A percentile compares a stretch with the other conserved stretches of the same genome.
These are phyloP conservation scores for Termitomyces bulborhizus DNA, from an alignment of 768 basidiomycete species.

Conservation along the genomic window DNA sequence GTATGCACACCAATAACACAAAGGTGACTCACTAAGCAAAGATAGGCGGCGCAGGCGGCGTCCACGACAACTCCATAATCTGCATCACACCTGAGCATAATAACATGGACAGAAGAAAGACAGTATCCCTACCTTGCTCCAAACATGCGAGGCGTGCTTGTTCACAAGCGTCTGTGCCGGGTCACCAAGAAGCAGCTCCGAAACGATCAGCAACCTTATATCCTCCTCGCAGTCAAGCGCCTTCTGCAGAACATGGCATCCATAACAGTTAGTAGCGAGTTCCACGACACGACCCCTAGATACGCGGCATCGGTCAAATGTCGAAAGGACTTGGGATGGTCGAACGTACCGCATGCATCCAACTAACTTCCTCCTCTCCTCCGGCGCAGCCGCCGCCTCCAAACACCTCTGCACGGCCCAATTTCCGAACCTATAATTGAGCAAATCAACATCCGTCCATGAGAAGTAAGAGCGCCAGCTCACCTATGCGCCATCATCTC, in stretches of 20 bases:
- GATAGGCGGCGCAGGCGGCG: conserved; percentile 80
- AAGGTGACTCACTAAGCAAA: conserved; percentile 64
- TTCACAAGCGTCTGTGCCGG: conserved; percentile 84
- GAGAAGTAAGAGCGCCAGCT: conserved; percentile 2
- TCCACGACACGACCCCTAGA: conserved; percentile 76
- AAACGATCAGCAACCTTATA: conserved; percentile 74
- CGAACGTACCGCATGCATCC: conserved; percentile 71
- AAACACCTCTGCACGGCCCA: conserved; percentile 89
- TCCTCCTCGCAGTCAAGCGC: conserved; percentile 90
- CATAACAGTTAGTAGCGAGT: conserved; percentile 84
- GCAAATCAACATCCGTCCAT: neutral
- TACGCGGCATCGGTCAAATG: no score
- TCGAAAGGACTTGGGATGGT: no score
- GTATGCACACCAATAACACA: neutral
- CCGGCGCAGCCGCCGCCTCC: conserved; percentile 68
- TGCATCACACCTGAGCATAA: conserved; percentile 16
- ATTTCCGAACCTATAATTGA: conserved; percentile 67
- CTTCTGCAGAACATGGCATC: conserved; percentile 85
- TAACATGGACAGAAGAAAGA: neutral
- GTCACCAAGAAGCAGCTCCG: conserved; percentile 77
- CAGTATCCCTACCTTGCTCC: conserved; percentile 64
- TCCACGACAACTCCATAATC: conserved; percentile 92
- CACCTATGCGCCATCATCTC: conserved; percentile 93
- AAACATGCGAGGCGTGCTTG: conserved; percentile 88
- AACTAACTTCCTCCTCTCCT: conserved; percentile 77